Base-by-base conservation (phyloP, 1,284 basidiomycete species). In the Malassezia sympodialis region DNA sequence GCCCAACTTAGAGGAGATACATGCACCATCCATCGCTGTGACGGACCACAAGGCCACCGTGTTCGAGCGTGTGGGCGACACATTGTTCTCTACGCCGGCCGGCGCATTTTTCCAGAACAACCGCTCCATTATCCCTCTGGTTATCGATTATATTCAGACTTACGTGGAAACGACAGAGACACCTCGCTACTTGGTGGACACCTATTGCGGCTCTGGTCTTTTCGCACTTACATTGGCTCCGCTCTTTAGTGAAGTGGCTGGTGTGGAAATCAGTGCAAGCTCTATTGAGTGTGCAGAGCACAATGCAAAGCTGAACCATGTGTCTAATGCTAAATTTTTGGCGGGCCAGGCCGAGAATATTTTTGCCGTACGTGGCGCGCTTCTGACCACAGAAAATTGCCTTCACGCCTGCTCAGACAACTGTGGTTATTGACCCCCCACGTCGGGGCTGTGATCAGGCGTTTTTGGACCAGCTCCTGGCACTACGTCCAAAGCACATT, bases 51-150 rank as follows among this genome's bases (percentile, higher is more conserved):
- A 86, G 62, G 82, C 79, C 4, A 82, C 80, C 3, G 84, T 94
- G 4, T 85, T 88, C 54, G 91, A 96, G 75, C 82, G 82, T 41
- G 88, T 96, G 14, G 88, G 87, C 3, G 77, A 81, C 52, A 84
- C 80, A 75, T 77, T 85, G 45, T 96, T 98, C 76, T 84, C 91
- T 67, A 96, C 91, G 75, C 82, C 82, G 11, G 90, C 87, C 1
- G 84, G 68, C 35, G 68, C 72, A 4, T 96, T 96, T 79, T 96
- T 96, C 81, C 93, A 98, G 75, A 96, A 96, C 80, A 98, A 98
- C 79, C 93, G 93, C 73, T 84, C 86, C 17, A 88, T 96, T 50
- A 82, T 98, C 15, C 79, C 84, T 8, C 83, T 87, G 0, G 81
- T 98, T 46, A 86, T 88, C 8, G 76, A 82, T 56, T 90, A 91